Percentiles rank a stretch among this genome's conserved stretches.
Evolutionary conservation across 768 basidiomycete genomes (phyloP).

Genomic region (Gyrodon lividus): DNA sequence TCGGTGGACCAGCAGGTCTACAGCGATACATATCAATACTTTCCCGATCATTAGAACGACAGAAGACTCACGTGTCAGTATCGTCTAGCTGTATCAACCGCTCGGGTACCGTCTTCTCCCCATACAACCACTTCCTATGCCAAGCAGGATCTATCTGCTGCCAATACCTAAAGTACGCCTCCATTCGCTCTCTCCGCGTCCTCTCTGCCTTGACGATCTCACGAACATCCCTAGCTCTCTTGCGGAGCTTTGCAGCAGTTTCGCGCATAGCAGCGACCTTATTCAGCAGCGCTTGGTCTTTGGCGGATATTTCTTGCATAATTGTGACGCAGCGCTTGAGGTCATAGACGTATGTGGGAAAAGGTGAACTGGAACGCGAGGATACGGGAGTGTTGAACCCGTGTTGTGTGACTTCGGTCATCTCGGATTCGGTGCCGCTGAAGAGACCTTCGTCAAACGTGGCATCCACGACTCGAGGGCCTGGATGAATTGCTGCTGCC

Average conservation of each 20-base stretch:
- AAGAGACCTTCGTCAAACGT: conserved; percentile 11
- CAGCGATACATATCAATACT: not conserved
- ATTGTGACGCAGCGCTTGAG: conserved; percentile 25
- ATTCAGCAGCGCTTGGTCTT: conserved; percentile 16
- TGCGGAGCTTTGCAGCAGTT: conserved; percentile 17
- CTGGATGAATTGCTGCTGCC: not conserved
- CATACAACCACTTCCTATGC: conserved; percentile 27
- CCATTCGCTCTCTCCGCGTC: conserved; percentile 27
- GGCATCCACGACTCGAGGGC: not conserved
- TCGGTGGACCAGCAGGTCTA: conserved; percentile 13
- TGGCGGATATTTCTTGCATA: conserved; percentile 23
- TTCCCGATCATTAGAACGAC: not conserved
- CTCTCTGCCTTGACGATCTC: conserved; percentile 22
- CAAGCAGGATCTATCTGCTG: conserved; percentile 21
- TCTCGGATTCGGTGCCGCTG: conserved; percentile 24
- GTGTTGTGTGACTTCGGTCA: conserved; percentile 18
- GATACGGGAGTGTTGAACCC: conserved; percentile 23
- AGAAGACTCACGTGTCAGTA: conserved; percentile 2
- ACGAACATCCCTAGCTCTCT: conserved; percentile 22
- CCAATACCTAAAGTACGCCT: conserved; percentile 29
- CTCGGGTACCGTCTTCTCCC: conserved; percentile 5
- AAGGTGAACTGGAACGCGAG: conserved; percentile 22
- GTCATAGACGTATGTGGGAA: conserved; percentile 11
- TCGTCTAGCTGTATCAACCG: not conserved
- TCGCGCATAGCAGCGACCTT: conserved; percentile 10